Evolutionary conservation across 371 early-diverging fungal species (phyloP), one percentile per base, ranked within the genome.

Genomic region (Catenaria anguillulae): DNA sequence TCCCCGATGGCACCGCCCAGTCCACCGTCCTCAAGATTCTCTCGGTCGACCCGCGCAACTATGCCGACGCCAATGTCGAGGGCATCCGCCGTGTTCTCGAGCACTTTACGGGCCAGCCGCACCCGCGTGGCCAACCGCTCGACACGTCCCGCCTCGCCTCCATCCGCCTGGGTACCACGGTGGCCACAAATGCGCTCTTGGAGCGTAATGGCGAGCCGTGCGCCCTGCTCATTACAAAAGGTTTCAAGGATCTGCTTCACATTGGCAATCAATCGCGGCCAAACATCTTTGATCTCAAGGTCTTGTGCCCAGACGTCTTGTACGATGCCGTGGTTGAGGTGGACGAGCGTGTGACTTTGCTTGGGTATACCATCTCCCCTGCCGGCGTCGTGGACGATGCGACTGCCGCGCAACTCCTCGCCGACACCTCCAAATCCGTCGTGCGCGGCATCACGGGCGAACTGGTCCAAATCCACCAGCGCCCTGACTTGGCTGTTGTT

Each of bases 101-200:
- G 68, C 60, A 77, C 23, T 88, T 86, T 2, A 87, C 92, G 0
- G 90, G 89, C 21, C 69, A 77, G 62, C 66, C 75, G 4, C 77
- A 82, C 55, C 84, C 87, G 34, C 80, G 90, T 29, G 71, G 81
- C 59, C 64, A 80, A 54, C 87, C 79, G 13, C 81, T 96, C 0
- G 84, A 89, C 46, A 92, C 92, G 0, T 72, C 77, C 26, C 58
- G 55, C n/a, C 29, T 65, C 40, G 17, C 45, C 23, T 81, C 86
- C 52, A 86, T 97, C 34, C 85, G 94, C 35, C 93, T 94, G 92
- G 93, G 93, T 36, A 95, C 94, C 0, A 97, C 96, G 0, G 96
- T 97, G 1, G 97, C 97, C 0, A 97, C 97, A 17, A 97, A 97
- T 65, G 94, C 95, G 12, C 71, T 92, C 10, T 70, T 92, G 61